Evolutionary conservation across 2,329 filamentous ascomycete genomes (phyloP).

Genomic region (Bipolaris gigantea): DNA sequence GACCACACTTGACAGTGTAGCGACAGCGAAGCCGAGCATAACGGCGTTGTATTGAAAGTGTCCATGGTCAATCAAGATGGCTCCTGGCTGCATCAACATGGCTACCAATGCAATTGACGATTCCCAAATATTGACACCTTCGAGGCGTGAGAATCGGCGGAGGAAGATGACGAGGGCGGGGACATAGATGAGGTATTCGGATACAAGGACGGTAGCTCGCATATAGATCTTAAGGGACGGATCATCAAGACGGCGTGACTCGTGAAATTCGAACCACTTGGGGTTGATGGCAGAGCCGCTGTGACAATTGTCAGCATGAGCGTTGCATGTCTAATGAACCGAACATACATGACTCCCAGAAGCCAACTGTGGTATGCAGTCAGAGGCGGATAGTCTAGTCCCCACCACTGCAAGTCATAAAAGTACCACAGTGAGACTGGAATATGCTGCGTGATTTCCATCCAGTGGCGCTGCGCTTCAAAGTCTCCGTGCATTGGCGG

Average conservation of each 20-base stretch:
- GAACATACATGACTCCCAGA: conserved; percentile 72
- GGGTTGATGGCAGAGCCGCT: conserved; percentile 76
- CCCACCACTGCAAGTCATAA: conserved; percentile 96
- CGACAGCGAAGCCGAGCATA: conserved; percentile 89
- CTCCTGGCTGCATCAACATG: conserved; percentile 87
- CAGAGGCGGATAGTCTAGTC: conserved; percentile 93
- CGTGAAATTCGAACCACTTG: conserved; percentile 82
- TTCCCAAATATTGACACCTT: conserved; percentile 79
- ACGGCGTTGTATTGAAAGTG: conserved; percentile 99
- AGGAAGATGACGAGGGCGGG: conserved; percentile 85
- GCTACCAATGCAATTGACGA: conserved; percentile 83
- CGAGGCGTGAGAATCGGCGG: conserved; percentile 74
- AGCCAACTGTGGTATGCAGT: conserved; percentile 98
- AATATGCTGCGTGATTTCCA: conserved; percentile 90
- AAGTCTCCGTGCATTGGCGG: conserved; percentile 97
- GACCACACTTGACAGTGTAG: conserved; percentile 84
- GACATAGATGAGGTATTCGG: conserved; percentile 87
- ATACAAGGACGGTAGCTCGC: conserved; percentile 86
- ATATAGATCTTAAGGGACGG: conserved; percentile 87
- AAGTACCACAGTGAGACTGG: conserved; percentile 97
- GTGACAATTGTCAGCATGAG: conserved; percentile 5
- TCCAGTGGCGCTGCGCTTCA: conserved; percentile 97
- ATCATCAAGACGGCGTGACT: conserved; percentile 80
- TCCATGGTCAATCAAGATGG: conserved; percentile 90
- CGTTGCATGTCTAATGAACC: not conserved